Percentiles rank a stretch among this genome's conserved stretches.
Evolutionary conservation across 2,329 filamentous ascomycete species (phyloP).

Genomic region (Pseudogymnoascus sp.): DNA sequence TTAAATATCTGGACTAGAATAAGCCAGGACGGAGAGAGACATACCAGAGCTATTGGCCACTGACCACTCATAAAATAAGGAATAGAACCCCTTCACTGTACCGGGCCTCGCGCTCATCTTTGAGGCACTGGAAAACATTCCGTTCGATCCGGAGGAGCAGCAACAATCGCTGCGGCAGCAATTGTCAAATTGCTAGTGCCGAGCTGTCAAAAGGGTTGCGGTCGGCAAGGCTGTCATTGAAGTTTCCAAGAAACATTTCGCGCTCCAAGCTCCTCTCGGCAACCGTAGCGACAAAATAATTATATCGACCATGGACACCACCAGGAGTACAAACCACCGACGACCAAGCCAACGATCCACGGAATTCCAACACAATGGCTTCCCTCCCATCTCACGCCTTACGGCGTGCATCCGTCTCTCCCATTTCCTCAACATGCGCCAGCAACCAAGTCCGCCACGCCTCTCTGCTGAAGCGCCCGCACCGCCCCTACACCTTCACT

Average conservation of each 20-base stretch:
- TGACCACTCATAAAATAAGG: conserved; percentile 5
- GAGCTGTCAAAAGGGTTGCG: not conserved
- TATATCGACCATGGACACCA: not conserved
- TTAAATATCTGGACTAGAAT: not conserved
- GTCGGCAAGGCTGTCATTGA: not conserved
- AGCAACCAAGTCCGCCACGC: conserved; percentile 53
- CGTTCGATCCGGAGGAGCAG: not conserved
- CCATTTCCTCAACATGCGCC: conserved; percentile 6
- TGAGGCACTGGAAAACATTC: not conserved
- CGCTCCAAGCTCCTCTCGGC: conserved; percentile 11
- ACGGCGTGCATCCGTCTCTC: conserved; percentile 14
- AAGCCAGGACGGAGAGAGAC: not conserved
- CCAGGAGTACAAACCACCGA: not conserved
- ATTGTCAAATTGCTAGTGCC: conserved; percentile 4
- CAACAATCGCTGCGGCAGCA: conserved; percentile 8
- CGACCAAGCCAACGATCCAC: conserved; percentile 9
- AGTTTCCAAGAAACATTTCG: conserved; percentile 15
- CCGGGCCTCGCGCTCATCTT: not conserved
- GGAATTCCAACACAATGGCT: conserved; percentile 15
- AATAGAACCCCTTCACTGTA: conserved; percentile 7
- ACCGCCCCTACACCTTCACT: conserved; percentile 93
- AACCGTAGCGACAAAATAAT: conserved; percentile 15
- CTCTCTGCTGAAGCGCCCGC: conserved; percentile 78
- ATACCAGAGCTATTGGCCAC: conserved; percentile 6
- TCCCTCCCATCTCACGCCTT: conserved; percentile 18